phyloP scores from a whole-genome alignment of 345 rosid genomes.

The Eucalyptus microcorys region DNA sequence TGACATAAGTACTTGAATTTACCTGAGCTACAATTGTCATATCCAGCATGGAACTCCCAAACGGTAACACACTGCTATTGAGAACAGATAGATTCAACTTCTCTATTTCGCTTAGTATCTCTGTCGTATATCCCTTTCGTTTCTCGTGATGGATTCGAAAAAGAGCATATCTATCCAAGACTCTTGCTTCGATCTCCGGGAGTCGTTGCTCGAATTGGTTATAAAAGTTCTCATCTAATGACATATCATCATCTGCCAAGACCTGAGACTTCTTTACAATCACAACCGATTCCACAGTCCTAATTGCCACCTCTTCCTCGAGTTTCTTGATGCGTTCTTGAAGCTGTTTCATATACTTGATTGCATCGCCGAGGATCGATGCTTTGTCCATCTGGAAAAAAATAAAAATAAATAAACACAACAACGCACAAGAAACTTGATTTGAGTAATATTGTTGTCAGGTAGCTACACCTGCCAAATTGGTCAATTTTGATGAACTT shows the following conservation, averaged over 20 bases:
- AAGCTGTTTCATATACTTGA: constrained; percentile 45
- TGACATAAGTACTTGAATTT: neutral
- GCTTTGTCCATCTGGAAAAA: constrained; percentile 49
- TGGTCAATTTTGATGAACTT: neutral
- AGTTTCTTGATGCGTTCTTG: constrained; percentile 53
- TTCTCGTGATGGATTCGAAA: constrained; percentile 61
- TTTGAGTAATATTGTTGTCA: neutral
- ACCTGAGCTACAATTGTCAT: constrained; percentile 68
- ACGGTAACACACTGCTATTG: constrained; percentile 35
- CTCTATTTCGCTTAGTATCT: constrained; percentile 34
- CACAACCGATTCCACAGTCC: constrained; percentile 32
- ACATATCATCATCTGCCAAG: constrained; percentile 18
- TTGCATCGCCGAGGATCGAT: constrained; percentile 58
- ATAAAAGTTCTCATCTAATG: constrained; percentile 17
- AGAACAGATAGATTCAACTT: constrained; percentile 27
- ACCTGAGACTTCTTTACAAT: constrained; percentile 43
- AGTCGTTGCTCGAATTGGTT: constrained; percentile 3
- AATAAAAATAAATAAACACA: neutral
- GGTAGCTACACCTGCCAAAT: neutral
- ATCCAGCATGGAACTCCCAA: constrained; percentile 49
- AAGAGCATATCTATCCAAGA: constrained; percentile 39
- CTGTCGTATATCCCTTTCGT: constrained; percentile 17
- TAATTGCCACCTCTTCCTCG: constrained; percentile 39
- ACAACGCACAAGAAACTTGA: neutral
- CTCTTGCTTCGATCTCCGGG: constrained; percentile 64